A percentile compares a stretch with the other conserved stretches of the same genome.
phyloP scores from a whole-genome alignment of 1,284 basidiomycete species.

The Cutaneotrichosporon sp. region DNA sequence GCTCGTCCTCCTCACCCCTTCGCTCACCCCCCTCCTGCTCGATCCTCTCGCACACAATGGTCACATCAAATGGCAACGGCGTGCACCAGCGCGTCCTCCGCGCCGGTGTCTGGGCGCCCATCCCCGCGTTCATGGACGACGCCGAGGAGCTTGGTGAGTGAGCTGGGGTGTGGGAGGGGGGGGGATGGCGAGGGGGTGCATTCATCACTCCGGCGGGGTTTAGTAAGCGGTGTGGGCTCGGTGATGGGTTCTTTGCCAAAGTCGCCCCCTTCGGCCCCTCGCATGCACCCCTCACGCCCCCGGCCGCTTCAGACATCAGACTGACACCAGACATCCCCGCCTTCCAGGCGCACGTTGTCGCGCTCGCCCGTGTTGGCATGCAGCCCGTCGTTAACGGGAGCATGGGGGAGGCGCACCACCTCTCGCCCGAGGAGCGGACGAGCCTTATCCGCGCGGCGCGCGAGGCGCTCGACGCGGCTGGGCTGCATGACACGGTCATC shows the following conservation, averaged over 20 bases:
- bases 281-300: not conserved
- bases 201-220: too few relatives aligned
- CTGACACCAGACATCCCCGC: slow-evolving; percentile 64
- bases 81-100: slow-evolving; percentile 62
- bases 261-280: too few relatives aligned
- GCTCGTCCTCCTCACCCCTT: not conserved
- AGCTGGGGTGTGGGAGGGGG: slow-evolving; percentile 69
- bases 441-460: slow-evolving; percentile 70
- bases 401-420: slow-evolving; percentile 66
- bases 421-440: slow-evolving; percentile 71
- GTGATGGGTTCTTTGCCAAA: too few relatives aligned
- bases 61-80: slow-evolving; percentile 30
- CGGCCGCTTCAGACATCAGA: not conserved
- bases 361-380: slow-evolving; percentile 70
- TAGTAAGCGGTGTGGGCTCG: too few relatives aligned
- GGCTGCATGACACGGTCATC: slow-evolving; percentile 64
- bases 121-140: slow-evolving; percentile 79
- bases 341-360: slow-evolving; percentile 72
- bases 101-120: slow-evolving; percentile 79
- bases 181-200: not conserved
- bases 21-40: not conserved
- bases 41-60: slow-evolving; percentile 13
- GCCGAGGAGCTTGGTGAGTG: slow-evolving; percentile 79
- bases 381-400: slow-evolving; percentile 71
- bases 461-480: slow-evolving; percentile 67